A percentile compares a stretch with the other conserved stretches of the same genome.
Evolutionary conservation across 495 filamentous ascomycete species (phyloP).

Genomic region (Tricharina praecox): DNA sequence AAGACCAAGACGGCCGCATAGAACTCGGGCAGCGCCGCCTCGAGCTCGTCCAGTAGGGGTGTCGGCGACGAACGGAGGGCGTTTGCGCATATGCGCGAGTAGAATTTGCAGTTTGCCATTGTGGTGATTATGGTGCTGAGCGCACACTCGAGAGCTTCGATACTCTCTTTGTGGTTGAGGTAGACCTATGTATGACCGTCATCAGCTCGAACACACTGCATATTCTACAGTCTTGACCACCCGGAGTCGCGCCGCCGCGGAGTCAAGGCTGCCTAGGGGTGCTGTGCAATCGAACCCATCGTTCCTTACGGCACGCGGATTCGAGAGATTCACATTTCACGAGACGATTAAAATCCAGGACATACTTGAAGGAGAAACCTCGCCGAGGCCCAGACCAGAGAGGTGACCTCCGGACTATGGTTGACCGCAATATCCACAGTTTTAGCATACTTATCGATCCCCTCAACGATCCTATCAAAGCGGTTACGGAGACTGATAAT

Average conservation of each 20-base stretch:
- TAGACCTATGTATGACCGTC: constrained; percentile 3
- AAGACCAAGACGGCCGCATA: constrained; percentile 10
- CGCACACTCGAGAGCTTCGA: constrained; percentile 6
- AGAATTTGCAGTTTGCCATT: constrained; percentile 13
- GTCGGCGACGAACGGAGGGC: neutral
- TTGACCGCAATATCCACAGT: constrained; percentile 8
- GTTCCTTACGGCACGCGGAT: neutral
- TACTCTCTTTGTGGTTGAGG: constrained; percentile 12
- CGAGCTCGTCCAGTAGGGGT: neutral
- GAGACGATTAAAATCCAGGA: too few relatives aligned
- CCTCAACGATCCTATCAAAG: constrained; percentile 11
- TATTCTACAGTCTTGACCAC: too few relatives aligned
- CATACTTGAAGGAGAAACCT: constrained; percentile 10
- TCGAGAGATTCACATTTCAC: too few relatives aligned
- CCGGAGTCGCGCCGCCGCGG: too few relatives aligned
- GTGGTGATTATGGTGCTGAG: constrained; percentile 8
- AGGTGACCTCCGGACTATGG: neutral
- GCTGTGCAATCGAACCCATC: too few relatives aligned
- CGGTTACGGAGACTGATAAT: neutral
- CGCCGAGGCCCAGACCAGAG: constrained; percentile 11
- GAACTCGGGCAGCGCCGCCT: constrained; percentile 4
- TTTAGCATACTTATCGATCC: constrained; percentile 9
- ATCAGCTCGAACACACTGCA: too few relatives aligned
- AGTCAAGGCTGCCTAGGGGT: too few relatives aligned
- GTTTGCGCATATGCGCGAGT: constrained; percentile 5